These are phyloP conservation scores for Phylloporus sp. DNA, from an alignment of 768 basidiomycete genomes.

Conservation along the genomic window DNA sequence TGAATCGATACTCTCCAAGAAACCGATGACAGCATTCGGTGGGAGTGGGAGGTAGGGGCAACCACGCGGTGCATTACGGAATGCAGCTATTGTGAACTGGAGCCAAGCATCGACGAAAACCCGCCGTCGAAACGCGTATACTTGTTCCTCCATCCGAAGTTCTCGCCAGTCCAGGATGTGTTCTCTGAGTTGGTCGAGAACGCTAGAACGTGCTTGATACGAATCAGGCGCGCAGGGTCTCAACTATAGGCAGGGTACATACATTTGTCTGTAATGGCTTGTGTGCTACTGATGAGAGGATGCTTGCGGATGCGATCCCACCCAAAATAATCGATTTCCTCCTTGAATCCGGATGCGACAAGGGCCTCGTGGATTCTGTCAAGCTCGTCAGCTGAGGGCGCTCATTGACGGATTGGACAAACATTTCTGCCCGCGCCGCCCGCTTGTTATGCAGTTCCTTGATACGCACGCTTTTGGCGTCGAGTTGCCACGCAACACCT, in stretches of 20 bases:
- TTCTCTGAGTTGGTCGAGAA: conserved; percentile 20
- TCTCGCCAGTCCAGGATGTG: conserved; percentile 31
- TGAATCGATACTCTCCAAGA: conserved; percentile 17
- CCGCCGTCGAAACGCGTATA: conserved; percentile 25
- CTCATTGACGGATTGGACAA: conserved; percentile 3
- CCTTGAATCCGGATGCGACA: conserved; percentile 16
- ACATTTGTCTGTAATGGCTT: conserved; percentile 21
- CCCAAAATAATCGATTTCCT: conserved; percentile 28
- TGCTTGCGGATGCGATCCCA: conserved; percentile 31
- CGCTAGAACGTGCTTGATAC: conserved; percentile 11
- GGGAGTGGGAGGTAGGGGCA: conserved; percentile 25
- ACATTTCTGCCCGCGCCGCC: conserved; percentile 24
- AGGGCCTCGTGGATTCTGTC: conserved; percentile 20
- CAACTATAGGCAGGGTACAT: neutral
- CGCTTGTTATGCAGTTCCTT: conserved; percentile 21
- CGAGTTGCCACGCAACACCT: conserved; percentile 25
- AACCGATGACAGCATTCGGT: conserved; percentile 25
- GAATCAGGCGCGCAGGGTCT: conserved; percentile 7
- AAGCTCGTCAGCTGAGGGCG: conserved; percentile 3
- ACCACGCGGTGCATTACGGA: conserved; percentile 9
- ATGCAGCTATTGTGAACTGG: conserved; percentile 15
- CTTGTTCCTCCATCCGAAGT: conserved; percentile 27
- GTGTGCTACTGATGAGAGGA: conserved; percentile 24
- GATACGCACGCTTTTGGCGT: conserved; percentile 16
- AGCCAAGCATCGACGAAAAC: conserved; percentile 25